These are phyloP conservation scores for Populus tremula DNA, from an alignment of 345 rosid genomes.

Conservation along the genomic window DNA sequence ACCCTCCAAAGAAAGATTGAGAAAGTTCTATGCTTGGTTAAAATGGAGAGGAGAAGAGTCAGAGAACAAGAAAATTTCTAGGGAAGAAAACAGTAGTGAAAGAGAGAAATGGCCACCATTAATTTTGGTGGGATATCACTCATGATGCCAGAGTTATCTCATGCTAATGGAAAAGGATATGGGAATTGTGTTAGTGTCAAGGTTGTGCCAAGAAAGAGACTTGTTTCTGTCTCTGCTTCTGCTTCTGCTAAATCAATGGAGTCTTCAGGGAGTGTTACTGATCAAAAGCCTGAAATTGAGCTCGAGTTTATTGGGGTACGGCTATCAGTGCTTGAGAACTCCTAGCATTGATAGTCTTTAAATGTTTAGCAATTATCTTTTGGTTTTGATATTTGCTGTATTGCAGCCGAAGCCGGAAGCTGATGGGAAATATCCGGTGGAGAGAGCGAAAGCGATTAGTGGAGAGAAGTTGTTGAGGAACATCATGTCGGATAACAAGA, in stretches of 20 bases:
- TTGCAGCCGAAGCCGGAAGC: conserved; percentile 61
- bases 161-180: conserved; percentile 3
- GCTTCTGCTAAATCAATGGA: conserved; percentile 33
- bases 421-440: conserved; percentile 64
- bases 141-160: conserved; percentile 21
- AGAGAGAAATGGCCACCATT: conserved; percentile 40
- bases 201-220: conserved; percentile 14
- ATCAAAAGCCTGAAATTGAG: conserved; percentile 58
- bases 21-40: not conserved
- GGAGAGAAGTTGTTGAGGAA: conserved; percentile 79
- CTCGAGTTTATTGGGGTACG: conserved; percentile 71
- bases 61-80: not conserved
- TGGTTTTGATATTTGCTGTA: conserved; percentile 14
- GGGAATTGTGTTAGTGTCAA: conserved; percentile 3
- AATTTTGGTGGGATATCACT: conserved; percentile 20
- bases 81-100: not conserved
- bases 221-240: conserved; percentile 15
- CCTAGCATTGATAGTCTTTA: not conserved
- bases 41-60: not conserved
- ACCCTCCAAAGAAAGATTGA: not conserved
- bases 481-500: conserved; percentile 74
- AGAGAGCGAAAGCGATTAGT: conserved; percentile 58
- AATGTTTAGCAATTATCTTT: not conserved
- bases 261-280: conserved; percentile 27
- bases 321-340: not conserved